Conservation (phyloP, 1,284 basidiomycete species). For the Puccinia triticina region DNA sequence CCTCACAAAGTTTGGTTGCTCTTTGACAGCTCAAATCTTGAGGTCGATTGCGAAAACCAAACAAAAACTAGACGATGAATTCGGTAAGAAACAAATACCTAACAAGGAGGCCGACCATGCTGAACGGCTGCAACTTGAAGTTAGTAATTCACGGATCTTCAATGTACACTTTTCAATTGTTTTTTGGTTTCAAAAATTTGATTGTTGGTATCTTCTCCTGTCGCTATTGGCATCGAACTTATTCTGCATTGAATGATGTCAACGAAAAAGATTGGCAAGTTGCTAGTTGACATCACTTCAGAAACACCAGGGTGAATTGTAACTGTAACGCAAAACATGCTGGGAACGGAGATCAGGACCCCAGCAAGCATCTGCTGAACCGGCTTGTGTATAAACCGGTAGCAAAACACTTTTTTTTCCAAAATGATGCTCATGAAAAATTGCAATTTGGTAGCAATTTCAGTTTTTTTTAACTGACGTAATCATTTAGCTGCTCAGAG, state of each 20-base stretch:
- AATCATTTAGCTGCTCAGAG: too few species aligned
- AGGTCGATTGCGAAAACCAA: conserved; percentile 1
- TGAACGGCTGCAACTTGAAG: conserved; percentile 31
- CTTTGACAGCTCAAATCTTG: neutral
- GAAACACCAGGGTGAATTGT: neutral
- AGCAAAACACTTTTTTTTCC: too few species aligned
- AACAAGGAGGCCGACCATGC: conserved; percentile 44
- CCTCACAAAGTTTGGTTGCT: neutral
- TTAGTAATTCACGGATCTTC: neutral
- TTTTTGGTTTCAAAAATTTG: too few species aligned
- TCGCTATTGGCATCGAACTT: too few species aligned
- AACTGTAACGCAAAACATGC: too few species aligned
- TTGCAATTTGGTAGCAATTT: too few species aligned
- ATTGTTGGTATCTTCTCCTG: neutral
- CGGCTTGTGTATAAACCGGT: too few species aligned
- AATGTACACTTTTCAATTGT: neutral
- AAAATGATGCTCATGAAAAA: too few species aligned
- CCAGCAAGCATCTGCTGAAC: too few species aligned
- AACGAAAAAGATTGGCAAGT: neutral
- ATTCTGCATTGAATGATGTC: too few species aligned
- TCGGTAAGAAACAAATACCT: neutral
- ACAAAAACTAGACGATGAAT: neutral
- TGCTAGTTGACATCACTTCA: neutral
- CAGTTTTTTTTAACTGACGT: too few species aligned
- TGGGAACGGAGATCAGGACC: too few species aligned